Evolutionary conservation across 176 grass and related monocot species (phyloP), one percentile per base, ranked within the genome.

Genomic region (Carex cristatella): DNA sequence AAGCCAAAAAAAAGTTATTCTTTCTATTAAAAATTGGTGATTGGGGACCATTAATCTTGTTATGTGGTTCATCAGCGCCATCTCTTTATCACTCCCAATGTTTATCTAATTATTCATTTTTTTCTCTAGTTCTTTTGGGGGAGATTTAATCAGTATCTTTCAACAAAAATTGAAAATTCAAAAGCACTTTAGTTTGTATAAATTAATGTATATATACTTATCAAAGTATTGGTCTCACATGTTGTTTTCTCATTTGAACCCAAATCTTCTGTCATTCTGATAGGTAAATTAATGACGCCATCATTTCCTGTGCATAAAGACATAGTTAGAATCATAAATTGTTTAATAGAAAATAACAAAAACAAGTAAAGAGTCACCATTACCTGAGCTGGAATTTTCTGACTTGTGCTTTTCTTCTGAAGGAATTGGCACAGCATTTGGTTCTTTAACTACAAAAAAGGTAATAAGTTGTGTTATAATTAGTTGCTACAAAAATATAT

Each of bases 351-450:
- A 83, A 83, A 14, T 5, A 83, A 30, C 13, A n/a, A 83, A 83
- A 10, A 27, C 40, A 65, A 53, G 18, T 14, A 53, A 16, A 33
- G 49, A 67, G 53, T 69, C 28, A 55, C 14, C 5, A 13, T 49
- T 48, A 83, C 63, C 81, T 69, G 81, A 30, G 40, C 23, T 68
- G 10, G 44, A 69, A 42, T 83, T 83, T 83, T 69, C 63, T n/a
- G 81, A 55, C 2, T 83, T 51, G n/a, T 83, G 63, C 13, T 83
- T 83, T 54, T 69, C 81, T 83, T 83, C 65, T 33, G 59, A 54
- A 51, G 81, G n/a, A 56, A 83, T n/a, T 28, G 14, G 4, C 3
- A 83, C 61, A 67, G 69, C 63, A 38, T 12, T 69, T 33, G 63
- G 11, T 83, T 69, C 81, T 53, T 69, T 83, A n/a, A 15, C 59